Conservation (phyloP, 257 asterid species). For the Marsdenia floribunda region DNA sequence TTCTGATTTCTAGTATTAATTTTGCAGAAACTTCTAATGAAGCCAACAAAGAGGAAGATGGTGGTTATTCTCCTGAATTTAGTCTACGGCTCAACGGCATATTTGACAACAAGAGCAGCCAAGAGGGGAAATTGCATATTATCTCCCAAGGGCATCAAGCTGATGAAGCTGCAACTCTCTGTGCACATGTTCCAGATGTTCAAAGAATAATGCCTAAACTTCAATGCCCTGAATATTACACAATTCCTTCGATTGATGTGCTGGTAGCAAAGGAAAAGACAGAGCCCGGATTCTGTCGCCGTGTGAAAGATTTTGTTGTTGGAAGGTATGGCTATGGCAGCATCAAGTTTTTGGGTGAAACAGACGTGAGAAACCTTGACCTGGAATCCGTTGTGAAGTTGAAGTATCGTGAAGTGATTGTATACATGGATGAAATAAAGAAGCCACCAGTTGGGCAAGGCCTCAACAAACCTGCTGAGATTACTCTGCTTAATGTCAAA, state of each 20-base stretch:
- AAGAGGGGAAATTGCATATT: neutral
- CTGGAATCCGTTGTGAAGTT: conserved; percentile 66
- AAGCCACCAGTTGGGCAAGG: conserved; percentile 81
- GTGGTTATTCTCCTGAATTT: conserved; percentile 1
- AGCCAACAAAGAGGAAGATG: neutral
- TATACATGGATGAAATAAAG: conserved; percentile 66
- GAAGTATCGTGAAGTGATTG: conserved; percentile 53
- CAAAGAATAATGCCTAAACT: conserved; percentile 24
- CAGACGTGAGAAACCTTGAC: conserved; percentile 73
- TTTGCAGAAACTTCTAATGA: conserved; percentile 9
- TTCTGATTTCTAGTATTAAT: neutral
- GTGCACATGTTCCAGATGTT: conserved; percentile 13
- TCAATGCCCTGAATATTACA: conserved; percentile 21
- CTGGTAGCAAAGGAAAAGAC: conserved; percentile 62
- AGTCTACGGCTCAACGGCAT: neutral
- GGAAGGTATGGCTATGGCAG: conserved; percentile 68
- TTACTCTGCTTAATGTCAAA: conserved; percentile 68
- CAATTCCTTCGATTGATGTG: conserved; percentile 24
- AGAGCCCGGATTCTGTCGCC: conserved; percentile 61
- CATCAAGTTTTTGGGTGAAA: conserved; percentile 83
- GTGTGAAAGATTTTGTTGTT: conserved; percentile 69
- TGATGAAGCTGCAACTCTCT: neutral
- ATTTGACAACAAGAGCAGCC: neutral
- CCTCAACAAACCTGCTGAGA: conserved; percentile 77
- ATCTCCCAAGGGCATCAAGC: neutral